A percentile compares a stretch with the other conserved stretches of the same genome.
These are phyloP conservation scores for Verticillium nubilum DNA, from an alignment of 2,329 filamentous ascomycete species.

Conservation along the genomic window DNA sequence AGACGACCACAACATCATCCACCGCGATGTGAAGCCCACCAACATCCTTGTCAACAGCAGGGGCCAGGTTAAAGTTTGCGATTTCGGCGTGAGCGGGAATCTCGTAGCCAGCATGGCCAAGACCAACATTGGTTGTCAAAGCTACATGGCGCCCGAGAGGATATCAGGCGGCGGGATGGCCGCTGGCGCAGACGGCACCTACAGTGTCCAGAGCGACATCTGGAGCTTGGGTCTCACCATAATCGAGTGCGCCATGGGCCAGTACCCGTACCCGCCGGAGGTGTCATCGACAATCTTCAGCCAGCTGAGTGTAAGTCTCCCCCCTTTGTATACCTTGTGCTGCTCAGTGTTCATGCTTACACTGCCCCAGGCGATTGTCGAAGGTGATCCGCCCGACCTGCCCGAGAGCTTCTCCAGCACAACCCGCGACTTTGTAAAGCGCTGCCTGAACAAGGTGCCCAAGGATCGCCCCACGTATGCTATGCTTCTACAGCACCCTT, in stretches of 20 bases:
- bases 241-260: slow-evolving; percentile 91
- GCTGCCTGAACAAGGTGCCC: slow-evolving; percentile 89
- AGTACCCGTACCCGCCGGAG: slow-evolving; percentile 94
- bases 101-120: slow-evolving; percentile 95
- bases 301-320: slow-evolving; percentile 77
- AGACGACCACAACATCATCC: slow-evolving; percentile 98
- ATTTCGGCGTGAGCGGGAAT: slow-evolving; percentile 96
- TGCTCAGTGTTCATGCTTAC: slow-evolving; percentile 12
- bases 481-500: slow-evolving; percentile 82
- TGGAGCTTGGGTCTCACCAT: slow-evolving; percentile 94
- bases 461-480: slow-evolving; percentile 90
- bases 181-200: slow-evolving; percentile 73
- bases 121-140: slow-evolving; percentile 98
- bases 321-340: neutral
- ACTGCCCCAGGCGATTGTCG: slow-evolving; percentile 76
- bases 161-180: slow-evolving; percentile 84
- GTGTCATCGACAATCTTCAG: slow-evolving; percentile 98
- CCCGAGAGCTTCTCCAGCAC: slow-evolving; percentile 72
- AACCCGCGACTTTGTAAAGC: slow-evolving; percentile 80
- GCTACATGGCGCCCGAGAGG: slow-evolving; percentile 96
- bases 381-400: slow-evolving; percentile 89
- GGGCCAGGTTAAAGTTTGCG: slow-evolving; percentile 95
- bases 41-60: slow-evolving; percentile 89
- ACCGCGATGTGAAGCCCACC: slow-evolving; percentile 97
- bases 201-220: slow-evolving; percentile 96